Conservation (phyloP, 306 rosid genomes). For the Quercus suber region DNA sequence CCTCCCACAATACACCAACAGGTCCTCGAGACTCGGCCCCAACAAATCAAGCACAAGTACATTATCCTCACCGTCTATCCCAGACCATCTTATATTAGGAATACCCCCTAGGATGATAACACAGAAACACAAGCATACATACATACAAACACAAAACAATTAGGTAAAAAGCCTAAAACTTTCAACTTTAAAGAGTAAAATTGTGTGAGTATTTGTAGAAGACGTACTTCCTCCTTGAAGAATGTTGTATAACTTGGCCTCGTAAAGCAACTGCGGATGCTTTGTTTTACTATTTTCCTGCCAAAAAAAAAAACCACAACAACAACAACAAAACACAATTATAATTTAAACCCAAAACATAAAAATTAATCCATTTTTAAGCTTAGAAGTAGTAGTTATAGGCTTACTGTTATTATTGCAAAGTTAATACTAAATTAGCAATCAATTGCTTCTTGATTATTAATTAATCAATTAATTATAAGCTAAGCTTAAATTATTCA, state of each 20-base stretch:
- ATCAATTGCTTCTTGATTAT: not conserved
- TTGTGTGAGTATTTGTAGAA: constrained; percentile 7
- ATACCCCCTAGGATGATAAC: constrained; percentile 40
- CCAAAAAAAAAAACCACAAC: constrained; percentile 10
- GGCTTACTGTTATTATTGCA: not conserved
- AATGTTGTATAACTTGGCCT: constrained; percentile 82
- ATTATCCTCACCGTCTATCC: constrained; percentile 50
- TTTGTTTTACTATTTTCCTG: constrained; percentile 92
- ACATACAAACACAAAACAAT: not conserved
- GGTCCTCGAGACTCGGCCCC: constrained; percentile 67
- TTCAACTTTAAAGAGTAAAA: not conserved
- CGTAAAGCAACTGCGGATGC: constrained; percentile 91
- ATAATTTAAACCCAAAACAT: not conserved
- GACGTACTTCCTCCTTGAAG: constrained; percentile 98
- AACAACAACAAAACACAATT: not conserved
- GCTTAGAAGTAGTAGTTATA: not conserved
- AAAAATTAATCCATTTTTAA: too few species aligned
- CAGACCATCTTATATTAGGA: constrained; percentile 53
- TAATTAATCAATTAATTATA: not conserved
- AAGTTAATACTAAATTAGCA: not conserved
- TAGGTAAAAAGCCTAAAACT: not conserved
- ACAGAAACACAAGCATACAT: not conserved
- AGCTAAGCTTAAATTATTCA: not conserved
- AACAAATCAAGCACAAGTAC: constrained; percentile 56
- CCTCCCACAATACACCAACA: constrained; percentile 60